These are phyloP conservation scores for Daldinia caldariorum DNA, from an alignment of 495 filamentous ascomycete species.

Conservation along the genomic window DNA sequence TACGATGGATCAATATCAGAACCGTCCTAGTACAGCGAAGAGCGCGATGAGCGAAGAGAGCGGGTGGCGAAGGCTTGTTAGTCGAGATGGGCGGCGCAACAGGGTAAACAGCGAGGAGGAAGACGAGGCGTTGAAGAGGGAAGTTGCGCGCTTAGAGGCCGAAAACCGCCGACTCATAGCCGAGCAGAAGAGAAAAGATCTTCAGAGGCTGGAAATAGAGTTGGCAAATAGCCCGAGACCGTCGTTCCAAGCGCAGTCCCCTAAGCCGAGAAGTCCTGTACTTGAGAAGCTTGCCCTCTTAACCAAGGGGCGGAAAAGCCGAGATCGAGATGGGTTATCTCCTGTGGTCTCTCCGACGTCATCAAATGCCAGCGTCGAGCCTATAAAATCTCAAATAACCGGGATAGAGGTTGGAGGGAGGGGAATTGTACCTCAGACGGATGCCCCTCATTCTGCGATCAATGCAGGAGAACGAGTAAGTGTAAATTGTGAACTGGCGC, in stretches of 20 bases:
- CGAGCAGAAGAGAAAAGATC: constrained; percentile 58
- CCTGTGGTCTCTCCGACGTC: constrained; percentile 41
- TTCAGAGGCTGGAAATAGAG: constrained; percentile 55
- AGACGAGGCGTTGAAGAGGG: constrained; percentile 29
- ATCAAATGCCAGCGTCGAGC: constrained; percentile 43
- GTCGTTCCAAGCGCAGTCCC: constrained; percentile 18
- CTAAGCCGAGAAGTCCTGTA: constrained; percentile 49
- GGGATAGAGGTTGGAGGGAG: constrained; percentile 49
- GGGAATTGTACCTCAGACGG: constrained; percentile 69
- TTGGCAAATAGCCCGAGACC: constrained; percentile 47
- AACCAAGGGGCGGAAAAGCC: constrained; percentile 47
- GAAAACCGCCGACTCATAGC: constrained; percentile 58
- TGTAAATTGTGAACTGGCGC: constrained; percentile 33
- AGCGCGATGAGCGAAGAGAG: constrained; percentile 40
- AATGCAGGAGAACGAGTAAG: constrained; percentile 80
- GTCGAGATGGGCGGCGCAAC: constrained; percentile 36
- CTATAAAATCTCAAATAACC: constrained; percentile 19
- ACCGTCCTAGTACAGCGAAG: constrained; percentile 40
- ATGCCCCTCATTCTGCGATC: constrained; percentile 85
- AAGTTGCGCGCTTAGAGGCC: constrained; percentile 47
- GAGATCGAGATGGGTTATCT: constrained; percentile 46
- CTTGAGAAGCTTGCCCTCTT: constrained; percentile 54
- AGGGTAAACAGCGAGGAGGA: constrained; percentile 35
- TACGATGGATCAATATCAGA: constrained; percentile 37
- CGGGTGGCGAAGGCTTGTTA: constrained; percentile 34